phyloP scores from a whole-genome alignment of 805 yeast genomes.

The Metschnikowia baotianmanensis region DNA sequence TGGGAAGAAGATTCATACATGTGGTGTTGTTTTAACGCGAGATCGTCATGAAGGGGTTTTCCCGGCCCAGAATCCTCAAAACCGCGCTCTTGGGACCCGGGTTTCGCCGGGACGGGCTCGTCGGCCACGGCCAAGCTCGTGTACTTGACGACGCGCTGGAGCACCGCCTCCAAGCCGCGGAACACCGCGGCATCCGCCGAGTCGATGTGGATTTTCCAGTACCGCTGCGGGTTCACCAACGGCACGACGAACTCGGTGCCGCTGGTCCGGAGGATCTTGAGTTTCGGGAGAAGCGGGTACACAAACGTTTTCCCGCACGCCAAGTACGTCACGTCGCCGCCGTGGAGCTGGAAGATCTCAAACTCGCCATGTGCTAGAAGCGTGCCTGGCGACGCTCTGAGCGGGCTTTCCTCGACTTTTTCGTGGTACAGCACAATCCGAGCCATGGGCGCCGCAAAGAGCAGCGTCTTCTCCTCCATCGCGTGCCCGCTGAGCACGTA shows the following conservation, averaged over 20 bases:
- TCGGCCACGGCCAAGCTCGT: constrained; percentile 33
- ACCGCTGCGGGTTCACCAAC: constrained; percentile 70
- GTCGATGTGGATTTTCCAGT: constrained; percentile 56
- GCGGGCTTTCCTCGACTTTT: constrained; percentile 21
- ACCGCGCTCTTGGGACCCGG: too few species aligned
- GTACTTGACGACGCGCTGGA: constrained; percentile 41
- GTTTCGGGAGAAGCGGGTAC: constrained; percentile 69
- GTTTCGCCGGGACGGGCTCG: too few species aligned
- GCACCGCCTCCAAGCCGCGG: constrained; percentile 31
- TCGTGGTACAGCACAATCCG: constrained; percentile 39
- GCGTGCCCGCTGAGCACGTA: constrained; percentile 19
- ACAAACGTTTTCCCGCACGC: constrained; percentile 66
- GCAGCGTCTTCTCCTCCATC: constrained; percentile 36
- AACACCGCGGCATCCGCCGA: constrained; percentile 29
- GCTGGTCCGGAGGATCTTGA: constrained; percentile 53
- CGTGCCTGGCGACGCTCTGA: constrained; percentile 33
- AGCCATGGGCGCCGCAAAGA: constrained; percentile 33
- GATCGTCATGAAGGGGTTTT: too few species aligned
- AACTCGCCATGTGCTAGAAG: constrained; percentile 60
- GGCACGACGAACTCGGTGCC: constrained; percentile 55
- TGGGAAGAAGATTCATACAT: too few species aligned
- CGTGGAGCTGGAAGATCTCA: constrained; percentile 57
- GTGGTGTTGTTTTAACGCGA: too few species aligned
- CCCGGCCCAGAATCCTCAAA: too few species aligned
- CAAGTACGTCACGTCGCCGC: constrained; percentile 56